Base-by-base conservation (phyloP, 2,329 filamentous ascomycete species). In the Amesomyces nigricolor region DNA sequence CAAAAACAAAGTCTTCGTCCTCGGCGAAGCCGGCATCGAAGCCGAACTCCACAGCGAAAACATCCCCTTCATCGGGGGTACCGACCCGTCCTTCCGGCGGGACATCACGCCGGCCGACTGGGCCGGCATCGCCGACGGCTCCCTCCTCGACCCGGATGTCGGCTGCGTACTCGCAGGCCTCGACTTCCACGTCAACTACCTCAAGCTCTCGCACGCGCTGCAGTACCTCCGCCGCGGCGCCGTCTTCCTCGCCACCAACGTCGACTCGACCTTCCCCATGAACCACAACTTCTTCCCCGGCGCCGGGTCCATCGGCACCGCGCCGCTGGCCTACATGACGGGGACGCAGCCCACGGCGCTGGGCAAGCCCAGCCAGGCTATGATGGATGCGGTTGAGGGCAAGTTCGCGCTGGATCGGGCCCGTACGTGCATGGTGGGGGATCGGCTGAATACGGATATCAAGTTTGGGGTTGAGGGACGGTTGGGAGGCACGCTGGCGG, bases 381-480 rank as follows among this genome's bases (percentile, higher is more conserved):
- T 99, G 94, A 96, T 99, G 92, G 92, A 97, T 70, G 91, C 94
- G 3, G 88, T 99, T 55, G 92, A 97, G 76, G 92, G 92, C 56
- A 96, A 95, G 72, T 96, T 97, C 71, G 80, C 88, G 63, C 87
- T 99, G 52, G 86, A 97, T 70, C 82, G 91, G 38, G 82, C 79
- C 58, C 84, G 84, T 63, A 89, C 94, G 1, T 97, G 94, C 73
- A 99, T 99, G 94, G 82, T 99, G 43, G 94, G 94, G 6, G 94
- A 99, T 71, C 80, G 94, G 30, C 76, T 96, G 61, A 89, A 97
- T 70, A 99, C 94, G 0, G 94, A 99, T 72, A 97, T 99, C 69
- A 85, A 88, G 69, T 99, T 99, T 69, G 94, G 94, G 3, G 81
- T 96, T 60, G 87, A 97, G 68, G 92, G 92, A 0, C 86, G 87